Evolutionary conservation across 805 yeast genomes (phyloP), one percentile per base, ranked within the genome.

Genomic region (Spencermartinsiella europaea): DNA sequence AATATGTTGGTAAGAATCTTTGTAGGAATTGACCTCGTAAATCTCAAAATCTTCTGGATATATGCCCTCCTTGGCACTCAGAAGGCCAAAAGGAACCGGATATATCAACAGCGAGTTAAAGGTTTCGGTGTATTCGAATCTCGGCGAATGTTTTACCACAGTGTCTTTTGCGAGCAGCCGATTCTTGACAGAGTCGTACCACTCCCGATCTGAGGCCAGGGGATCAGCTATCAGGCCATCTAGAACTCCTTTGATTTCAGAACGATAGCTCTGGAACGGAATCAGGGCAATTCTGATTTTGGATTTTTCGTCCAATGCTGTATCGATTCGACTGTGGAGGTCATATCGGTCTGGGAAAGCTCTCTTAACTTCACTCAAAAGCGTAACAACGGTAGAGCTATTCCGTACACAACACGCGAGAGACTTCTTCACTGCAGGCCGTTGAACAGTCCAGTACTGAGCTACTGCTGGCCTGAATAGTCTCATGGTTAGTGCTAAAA

Each of bases 151-250:
- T 15, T 45, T 46, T 4, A 65, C 55, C n/a, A 64, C 38, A 1
- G 56, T 50, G 42, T 63, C 67, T 47, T 66, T 66, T n/a, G 64
- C 45, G 22, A 63, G 52, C 4, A 63, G 53, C 27, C 69, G 48
- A 14, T 51, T 46, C 34, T 44, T 48, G 21, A 65, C 49, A 2
- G 55, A 53, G 19, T 51, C 47, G 44, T 49, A 53, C 70, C 70
- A 66, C 15, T 38, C 33, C 27, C 52, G 55, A 34, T 62, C 59
- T 14, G 58, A 51, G 12, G 61, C 63, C 10, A 66, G 50, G 5
- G 69, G 69, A 34, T 66, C 70, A 2, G 60, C 59, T 21, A 66
- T 51, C 17, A 64, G 46, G 19, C 60, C 55, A 21, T 64, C 62
- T 25, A 65, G 57, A 5, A 64, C 52, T 5, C 51, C 39, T 34